Percentiles rank a stretch among this genome's conserved stretches.
These are phyloP conservation scores for Aciculosporium take DNA, from an alignment of 2,329 filamentous ascomycete species.

Conservation along the genomic window DNA sequence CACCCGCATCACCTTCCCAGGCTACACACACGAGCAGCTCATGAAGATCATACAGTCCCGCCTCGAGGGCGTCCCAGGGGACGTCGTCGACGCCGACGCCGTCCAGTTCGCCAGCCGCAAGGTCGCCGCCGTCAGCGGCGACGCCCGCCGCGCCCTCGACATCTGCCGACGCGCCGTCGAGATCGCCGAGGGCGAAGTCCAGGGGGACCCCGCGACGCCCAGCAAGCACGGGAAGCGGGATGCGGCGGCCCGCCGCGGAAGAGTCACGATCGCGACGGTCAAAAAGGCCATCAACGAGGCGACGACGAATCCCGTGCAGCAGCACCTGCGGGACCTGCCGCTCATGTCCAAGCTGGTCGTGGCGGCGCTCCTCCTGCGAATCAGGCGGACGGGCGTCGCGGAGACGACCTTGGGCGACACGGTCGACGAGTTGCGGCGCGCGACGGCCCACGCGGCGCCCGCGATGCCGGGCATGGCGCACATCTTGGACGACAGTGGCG, in stretches of 20 bases:
- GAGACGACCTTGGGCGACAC: slow-evolving; percentile 86
- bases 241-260: slow-evolving; percentile 18
- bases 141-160: slow-evolving; percentile 81
- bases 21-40: slow-evolving; percentile 91
- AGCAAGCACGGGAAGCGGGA: slow-evolving; percentile 33
- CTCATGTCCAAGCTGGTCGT: slow-evolving; percentile 75
- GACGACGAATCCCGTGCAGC: slow-evolving; percentile 81
- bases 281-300: slow-evolving; percentile 92
- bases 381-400: slow-evolving; percentile 67
- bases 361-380: slow-evolving; percentile 63
- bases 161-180: slow-evolving; percentile 93
- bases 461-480: slow-evolving; percentile 23
- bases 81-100: slow-evolving; percentile 84
- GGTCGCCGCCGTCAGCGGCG: slow-evolving; percentile 89
- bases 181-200: slow-evolving; percentile 64
- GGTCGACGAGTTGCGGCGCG: slow-evolving; percentile 53
- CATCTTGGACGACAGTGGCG: slow-evolving; percentile 17
- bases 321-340: slow-evolving; percentile 71
- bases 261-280: slow-evolving; percentile 84
- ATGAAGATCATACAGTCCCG: slow-evolving; percentile 97
- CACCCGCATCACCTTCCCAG: slow-evolving; percentile 90
- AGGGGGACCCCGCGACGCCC: slow-evolving; percentile 41
- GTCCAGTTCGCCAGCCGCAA: slow-evolving; percentile 94
- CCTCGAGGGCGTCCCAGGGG: slow-evolving; percentile 71
- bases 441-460: slow-evolving; percentile 20